Conservation (phyloP, 306 rosid species). For the Quercus wislizeni region DNA sequence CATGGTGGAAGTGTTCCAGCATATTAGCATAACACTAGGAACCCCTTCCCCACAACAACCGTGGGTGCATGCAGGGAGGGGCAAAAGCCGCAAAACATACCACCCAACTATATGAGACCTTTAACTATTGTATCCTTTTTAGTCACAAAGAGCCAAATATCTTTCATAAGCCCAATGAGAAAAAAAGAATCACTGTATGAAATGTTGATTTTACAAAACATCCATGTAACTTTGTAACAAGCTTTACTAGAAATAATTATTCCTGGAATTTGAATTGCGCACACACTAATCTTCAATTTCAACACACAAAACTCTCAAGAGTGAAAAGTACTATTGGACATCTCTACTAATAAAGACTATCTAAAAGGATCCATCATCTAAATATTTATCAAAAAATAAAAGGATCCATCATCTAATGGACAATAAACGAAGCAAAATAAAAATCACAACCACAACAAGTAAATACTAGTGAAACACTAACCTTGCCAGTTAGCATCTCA, state of each 20-base stretch:
- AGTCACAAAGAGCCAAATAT: no score
- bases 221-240: no score
- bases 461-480: constrained; percentile 21
- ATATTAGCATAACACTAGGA: background rate
- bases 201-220: no score
- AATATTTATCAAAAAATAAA: background rate
- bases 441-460: constrained; percentile 10
- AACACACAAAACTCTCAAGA: background rate
- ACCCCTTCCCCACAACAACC: background rate
- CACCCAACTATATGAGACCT: background rate
- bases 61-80: background rate
- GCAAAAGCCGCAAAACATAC: background rate
- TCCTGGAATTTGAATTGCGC: no score
- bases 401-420: background rate
- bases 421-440: constrained; percentile 8
- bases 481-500: constrained; percentile 99
- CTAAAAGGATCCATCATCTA: background rate
- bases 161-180: no score
- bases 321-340: background rate
- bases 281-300: background rate
- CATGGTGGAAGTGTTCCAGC: background rate
- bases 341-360: background rate
- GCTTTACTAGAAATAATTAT: no score
- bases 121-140: no score
- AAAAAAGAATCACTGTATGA: no score